Evolutionary conservation across 176 grass and related monocot genomes (phyloP).

Genomic region (Raddia guianensis): DNA sequence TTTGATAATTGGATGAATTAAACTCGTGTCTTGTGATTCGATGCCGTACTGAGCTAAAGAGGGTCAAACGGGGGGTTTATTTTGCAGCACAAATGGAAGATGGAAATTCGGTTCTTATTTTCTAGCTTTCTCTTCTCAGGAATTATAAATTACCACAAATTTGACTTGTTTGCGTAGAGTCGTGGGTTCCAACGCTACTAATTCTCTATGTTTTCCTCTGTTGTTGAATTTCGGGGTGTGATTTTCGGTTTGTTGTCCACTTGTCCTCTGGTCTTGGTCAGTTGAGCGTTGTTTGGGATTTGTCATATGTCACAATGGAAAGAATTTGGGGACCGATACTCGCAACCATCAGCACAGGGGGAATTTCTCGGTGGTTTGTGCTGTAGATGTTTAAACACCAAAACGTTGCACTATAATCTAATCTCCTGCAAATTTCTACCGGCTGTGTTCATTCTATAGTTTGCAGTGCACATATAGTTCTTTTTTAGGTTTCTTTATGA

Average conservation of each 20-base stretch:
- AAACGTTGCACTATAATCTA: not conserved
- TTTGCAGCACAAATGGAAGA: not conserved
- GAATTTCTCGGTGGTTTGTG: not conserved
- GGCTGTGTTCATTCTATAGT: not conserved
- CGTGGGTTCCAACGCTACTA: not conserved
- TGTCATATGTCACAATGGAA: not conserved
- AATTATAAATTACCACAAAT: not conserved
- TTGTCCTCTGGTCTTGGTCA: not conserved
- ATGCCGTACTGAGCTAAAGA: not conserved
- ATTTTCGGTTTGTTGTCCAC: not conserved
- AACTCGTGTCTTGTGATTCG: not conserved
- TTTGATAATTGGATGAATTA: not conserved
- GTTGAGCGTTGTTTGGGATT: too few species aligned
- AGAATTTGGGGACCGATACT: not conserved
- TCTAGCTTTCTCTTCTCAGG: not conserved
- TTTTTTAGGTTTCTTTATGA: not conserved
- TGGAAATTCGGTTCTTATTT: not conserved
- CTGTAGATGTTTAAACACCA: not conserved
- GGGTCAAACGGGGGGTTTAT: not conserved
- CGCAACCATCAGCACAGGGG: not conserved
- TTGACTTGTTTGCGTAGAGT: not conserved
- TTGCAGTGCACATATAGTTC: not conserved
- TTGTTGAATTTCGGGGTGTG: not conserved
- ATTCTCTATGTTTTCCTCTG: not conserved
- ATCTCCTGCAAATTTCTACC: not conserved